These are phyloP conservation scores for Russula olivacea DNA, from an alignment of 768 basidiomycete genomes.

Conservation along the genomic window DNA sequence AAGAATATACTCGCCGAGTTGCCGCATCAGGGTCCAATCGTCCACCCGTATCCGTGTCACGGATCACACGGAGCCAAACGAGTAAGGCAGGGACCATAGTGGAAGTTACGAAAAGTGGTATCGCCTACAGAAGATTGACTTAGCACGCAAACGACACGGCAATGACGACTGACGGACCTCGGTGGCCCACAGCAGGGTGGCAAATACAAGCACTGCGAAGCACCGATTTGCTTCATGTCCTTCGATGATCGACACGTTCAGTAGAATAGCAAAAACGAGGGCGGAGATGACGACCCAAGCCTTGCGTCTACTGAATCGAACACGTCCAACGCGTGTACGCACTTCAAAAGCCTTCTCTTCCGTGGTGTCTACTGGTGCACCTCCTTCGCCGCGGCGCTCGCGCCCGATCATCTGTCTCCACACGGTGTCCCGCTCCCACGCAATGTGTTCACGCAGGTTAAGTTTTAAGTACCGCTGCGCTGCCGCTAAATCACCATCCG, in stretches of 20 bases:
- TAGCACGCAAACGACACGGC: background rate
- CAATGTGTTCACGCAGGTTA: slow-evolving; percentile 87
- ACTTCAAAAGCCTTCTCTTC: slow-evolving; percentile 46
- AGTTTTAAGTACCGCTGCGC: slow-evolving; percentile 81
- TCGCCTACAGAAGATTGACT: slow-evolving; percentile 52
- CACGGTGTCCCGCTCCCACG: slow-evolving; percentile 96
- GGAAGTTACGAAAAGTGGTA: slow-evolving; percentile 96
- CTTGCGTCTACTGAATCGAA: slow-evolving; percentile 60
- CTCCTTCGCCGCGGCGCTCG: slow-evolving; percentile 59
- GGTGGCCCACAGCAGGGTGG: slow-evolving; percentile 92
- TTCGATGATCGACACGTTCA: slow-evolving; percentile 56
- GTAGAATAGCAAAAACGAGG: slow-evolving; percentile 49
- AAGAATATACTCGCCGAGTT: slow-evolving; percentile 59
- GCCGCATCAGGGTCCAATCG: slow-evolving; percentile 60
- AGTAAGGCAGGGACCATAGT: slow-evolving; percentile 82
- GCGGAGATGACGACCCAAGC: slow-evolving; percentile 54
- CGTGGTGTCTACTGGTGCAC: slow-evolving; percentile 30
- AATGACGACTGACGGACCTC: slow-evolving; percentile 53
- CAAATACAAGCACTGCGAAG: slow-evolving; percentile 82
- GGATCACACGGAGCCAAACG: slow-evolving; percentile 76
- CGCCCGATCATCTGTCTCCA: slow-evolving; percentile 94
- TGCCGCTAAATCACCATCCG: slow-evolving; percentile 55
- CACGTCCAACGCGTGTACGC: slow-evolving; percentile 57
- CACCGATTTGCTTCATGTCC: slow-evolving; percentile 77
- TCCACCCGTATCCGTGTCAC: slow-evolving; percentile 46